phyloP scores from a whole-genome alignment of 2,329 filamentous ascomycete species.

The Rhynchosporium graminicola region DNA sequence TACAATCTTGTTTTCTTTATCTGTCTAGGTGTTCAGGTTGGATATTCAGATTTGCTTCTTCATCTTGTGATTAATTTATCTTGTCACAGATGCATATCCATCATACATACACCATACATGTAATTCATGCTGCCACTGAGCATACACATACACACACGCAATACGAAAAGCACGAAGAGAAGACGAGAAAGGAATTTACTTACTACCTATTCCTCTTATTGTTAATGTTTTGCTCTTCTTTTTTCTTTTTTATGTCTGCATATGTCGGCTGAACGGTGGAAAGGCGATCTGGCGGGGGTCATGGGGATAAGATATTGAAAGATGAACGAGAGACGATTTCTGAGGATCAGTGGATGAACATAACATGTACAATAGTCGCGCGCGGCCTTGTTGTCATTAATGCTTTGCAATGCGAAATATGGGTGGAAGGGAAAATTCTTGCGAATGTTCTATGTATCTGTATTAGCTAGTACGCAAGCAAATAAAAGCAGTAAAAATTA shows the following conservation, averaged over 20 bases:
- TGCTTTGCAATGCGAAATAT: slow-evolving; percentile 14
- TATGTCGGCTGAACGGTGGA: neutral
- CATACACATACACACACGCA: slow-evolving; percentile 6
- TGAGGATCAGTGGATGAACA: slow-evolving; percentile 2
- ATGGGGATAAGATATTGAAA: neutral
- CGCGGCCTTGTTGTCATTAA: slow-evolving; percentile 1
- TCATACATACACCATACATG: neutral
- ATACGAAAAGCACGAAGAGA: slow-evolving; percentile 9
- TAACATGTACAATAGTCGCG: slow-evolving; percentile 19
- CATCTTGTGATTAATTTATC: slow-evolving; percentile 5
- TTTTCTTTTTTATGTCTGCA: neutral
- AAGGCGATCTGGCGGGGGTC: neutral
- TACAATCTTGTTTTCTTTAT: slow-evolving; percentile 16
- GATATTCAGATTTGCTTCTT: neutral
- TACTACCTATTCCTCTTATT: neutral
- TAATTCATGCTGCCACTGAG: slow-evolving; percentile 11
- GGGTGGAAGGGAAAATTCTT: neutral
- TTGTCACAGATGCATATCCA: neutral
- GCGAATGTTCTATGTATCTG: slow-evolving; percentile 11
- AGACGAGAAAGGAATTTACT: slow-evolving; percentile 1
- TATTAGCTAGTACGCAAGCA: slow-evolving; percentile 1
- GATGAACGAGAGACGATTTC: neutral
- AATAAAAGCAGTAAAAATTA: slow-evolving; percentile 15
- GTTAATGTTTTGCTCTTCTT: slow-evolving; percentile 1
- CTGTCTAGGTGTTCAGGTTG: slow-evolving; percentile 9